Evolutionary conservation across 176 grass and related monocot species (phyloP), one percentile per base, ranked within the genome.

Genomic region (Cenchrus americanus): DNA sequence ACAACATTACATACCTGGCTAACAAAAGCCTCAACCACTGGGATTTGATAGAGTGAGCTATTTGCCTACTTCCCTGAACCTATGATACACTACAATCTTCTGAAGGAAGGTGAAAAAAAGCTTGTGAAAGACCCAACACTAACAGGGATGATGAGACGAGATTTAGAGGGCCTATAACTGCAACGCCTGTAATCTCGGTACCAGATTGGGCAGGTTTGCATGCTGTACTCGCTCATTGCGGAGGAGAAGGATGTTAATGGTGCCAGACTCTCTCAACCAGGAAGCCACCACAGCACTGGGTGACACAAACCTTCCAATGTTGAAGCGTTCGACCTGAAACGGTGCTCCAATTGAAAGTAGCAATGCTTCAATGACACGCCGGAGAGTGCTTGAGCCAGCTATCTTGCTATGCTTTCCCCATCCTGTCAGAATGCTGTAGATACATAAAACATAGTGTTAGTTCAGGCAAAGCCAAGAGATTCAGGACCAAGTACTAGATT

Each of bases 331-430:
- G 8, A 91, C 84, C 46, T 88, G 93, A 73, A 99, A 99, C 1
- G 96, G 96, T 14, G 96, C 96, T 80, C 96, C 93, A 10, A 99
- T 94, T 44, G 89, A 93, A 68, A 83, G 68, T 12, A 99, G 93
- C 10, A 99, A 27, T 0, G 86, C 65, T 79, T 94, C 93, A 15
- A 99, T 87, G 58, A 90, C 96, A 26, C 27, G 66, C 2, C 93
- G 86, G 12, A 99, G 91, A 69, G 96, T 94, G 83, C 96, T 96
- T 14, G 93, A 82, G 19, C 96, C 93, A 7, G 93, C 82, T 52
- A 94, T 81, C 86, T 96, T 99, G 89, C 96, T 99, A 73, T 99
- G 96, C 75, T 90, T 99, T 65, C 96, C 96, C 96, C 96, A 99
- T 59, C 96, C 96, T 46, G 96, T 99, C 81, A 99, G 87, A 70